Percentiles rank a stretch among this genome's conserved stretches.
Evolutionary conservation across 495 filamentous ascomycete species (phyloP).

Genomic region (Pyronema domesticum): DNA sequence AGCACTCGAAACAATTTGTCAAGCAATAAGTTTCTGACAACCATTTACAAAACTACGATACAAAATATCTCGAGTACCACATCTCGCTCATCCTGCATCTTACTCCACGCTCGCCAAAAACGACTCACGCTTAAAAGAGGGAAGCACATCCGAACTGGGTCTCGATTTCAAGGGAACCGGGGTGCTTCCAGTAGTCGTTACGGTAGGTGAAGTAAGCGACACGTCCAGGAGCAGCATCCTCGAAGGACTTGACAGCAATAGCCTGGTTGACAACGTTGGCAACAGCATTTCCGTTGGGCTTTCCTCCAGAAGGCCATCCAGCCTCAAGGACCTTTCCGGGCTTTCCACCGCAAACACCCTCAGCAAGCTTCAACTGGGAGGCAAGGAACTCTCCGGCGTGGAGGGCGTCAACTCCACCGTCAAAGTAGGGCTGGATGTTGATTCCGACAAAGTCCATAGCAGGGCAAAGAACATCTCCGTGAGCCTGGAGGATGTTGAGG

Average conservation of each 20-base stretch:
- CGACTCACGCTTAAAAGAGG: slow-evolving; percentile 30
- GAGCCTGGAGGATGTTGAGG: slow-evolving; percentile 45
- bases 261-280: slow-evolving; percentile 50
- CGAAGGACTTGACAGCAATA: slow-evolving; percentile 50
- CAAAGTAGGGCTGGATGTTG: slow-evolving; percentile 94
- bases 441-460: slow-evolving; percentile 59
- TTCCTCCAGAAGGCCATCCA: slow-evolving; percentile 66
- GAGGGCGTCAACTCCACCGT: slow-evolving; percentile 39
- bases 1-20: no score
- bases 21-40: no score
- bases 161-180: slow-evolving; percentile 57
- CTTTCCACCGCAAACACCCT: slow-evolving; percentile 45
- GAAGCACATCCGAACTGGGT: slow-evolving; percentile 51
- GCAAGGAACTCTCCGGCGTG: slow-evolving; percentile 58
- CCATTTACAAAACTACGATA: no score
- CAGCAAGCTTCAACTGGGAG: slow-evolving; percentile 46
- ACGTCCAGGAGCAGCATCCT: slow-evolving; percentile 35
- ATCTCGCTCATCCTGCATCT: no score
- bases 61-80: no score
- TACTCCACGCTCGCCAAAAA: background rate
- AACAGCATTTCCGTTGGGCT: slow-evolving; percentile 50
- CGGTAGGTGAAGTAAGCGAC: slow-evolving; percentile 63
- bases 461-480: slow-evolving; percentile 43
- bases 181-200: slow-evolving; percentile 67
- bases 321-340: slow-evolving; percentile 65